A percentile compares a stretch with the other conserved stretches of the same genome.
phyloP scores from a whole-genome alignment of 306 rosid species.

The Pterocarpus macrocarpus region DNA sequence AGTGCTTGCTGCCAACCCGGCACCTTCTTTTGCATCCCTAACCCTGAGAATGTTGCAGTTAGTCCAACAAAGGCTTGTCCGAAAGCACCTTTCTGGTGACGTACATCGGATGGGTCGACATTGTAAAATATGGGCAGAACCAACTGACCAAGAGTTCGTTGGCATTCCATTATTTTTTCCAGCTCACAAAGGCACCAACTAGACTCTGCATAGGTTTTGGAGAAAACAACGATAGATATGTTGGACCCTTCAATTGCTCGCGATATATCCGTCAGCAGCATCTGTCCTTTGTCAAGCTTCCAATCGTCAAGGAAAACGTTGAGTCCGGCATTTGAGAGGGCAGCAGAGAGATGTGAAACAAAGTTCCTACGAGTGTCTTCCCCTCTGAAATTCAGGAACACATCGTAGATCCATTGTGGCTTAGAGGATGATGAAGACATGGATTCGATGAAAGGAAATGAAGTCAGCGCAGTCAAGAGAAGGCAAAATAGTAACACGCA shows the following conservation, averaged over 20 bases:
- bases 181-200: conserved; percentile 42
- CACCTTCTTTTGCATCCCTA: too few relatives aligned
- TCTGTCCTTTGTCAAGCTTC: not conserved
- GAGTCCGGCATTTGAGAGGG: conserved; percentile 4
- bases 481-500: too few relatives aligned
- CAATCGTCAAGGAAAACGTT: conserved; percentile 10
- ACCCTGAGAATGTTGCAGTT: too few relatives aligned
- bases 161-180: not conserved
- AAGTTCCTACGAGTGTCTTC: not conserved
- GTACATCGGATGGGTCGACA: not conserved
- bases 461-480: too few relatives aligned
- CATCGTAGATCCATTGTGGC: conserved; percentile 20
- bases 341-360: conserved; percentile 1
- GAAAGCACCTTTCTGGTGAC: not conserved
- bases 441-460: not conserved
- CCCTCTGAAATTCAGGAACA: conserved; percentile 45
- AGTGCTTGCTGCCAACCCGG: not conserved
- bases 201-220: not conserved
- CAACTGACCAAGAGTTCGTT: not conserved
- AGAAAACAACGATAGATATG: conserved; percentile 32
- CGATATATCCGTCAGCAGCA: not conserved
- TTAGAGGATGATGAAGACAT: conserved; percentile 19
- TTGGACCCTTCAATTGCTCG: conserved; percentile 25
- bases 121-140: conserved; percentile 5
- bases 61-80: not conserved